Percentiles rank a stretch among this genome's conserved stretches.
Evolutionary conservation across 2,329 filamentous ascomycete species (phyloP).

Genomic region (Aureobasidium namibiae): DNA sequence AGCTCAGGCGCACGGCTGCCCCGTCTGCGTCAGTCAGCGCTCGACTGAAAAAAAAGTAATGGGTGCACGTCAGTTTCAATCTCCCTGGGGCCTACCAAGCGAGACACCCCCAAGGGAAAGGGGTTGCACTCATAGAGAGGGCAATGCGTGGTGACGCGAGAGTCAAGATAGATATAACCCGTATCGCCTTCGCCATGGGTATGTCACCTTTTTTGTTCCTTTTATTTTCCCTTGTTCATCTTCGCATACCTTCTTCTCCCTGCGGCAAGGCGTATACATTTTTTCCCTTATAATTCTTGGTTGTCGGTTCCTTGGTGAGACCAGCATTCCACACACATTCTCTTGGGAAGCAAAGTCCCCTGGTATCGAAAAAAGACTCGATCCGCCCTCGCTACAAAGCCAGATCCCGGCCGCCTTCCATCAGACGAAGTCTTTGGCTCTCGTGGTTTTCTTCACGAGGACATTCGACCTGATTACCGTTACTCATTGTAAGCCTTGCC

Average conservation of each 20-base stretch:
- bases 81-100: conserved; percentile 10
- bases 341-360: conserved; percentile 3
- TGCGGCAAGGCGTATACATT: conserved; percentile 13
- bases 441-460: conserved; percentile 9
- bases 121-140: background rate
- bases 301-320: conserved; percentile 7
- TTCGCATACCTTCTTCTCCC: conserved; percentile 8
- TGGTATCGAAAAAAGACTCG: conserved; percentile 6
- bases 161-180: conserved; percentile 10
- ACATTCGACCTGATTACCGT: conserved; percentile 6
- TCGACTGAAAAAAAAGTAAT: conserved; percentile 13
- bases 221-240: conserved; percentile 2
- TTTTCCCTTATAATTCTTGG: conserved; percentile 10
- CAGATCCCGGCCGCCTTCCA: background rate
- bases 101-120: conserved; percentile 10
- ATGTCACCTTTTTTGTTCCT: conserved; percentile 8
- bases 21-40: conserved; percentile 14
- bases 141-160: conserved; percentile 11
- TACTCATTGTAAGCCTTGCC: conserved; percentile 12
- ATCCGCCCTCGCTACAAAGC: conserved; percentile 10
- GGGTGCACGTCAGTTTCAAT: conserved; percentile 13
- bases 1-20: conserved; percentile 11
- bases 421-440: conserved; percentile 3
- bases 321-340: conserved; percentile 12
- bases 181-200: conserved; percentile 10